Percentiles rank a stretch among this genome's conserved stretches.
Evolutionary conservation across 2,329 filamentous ascomycete species (phyloP).

Genomic region (Stagonosporopsis chrysanthemi): DNA sequence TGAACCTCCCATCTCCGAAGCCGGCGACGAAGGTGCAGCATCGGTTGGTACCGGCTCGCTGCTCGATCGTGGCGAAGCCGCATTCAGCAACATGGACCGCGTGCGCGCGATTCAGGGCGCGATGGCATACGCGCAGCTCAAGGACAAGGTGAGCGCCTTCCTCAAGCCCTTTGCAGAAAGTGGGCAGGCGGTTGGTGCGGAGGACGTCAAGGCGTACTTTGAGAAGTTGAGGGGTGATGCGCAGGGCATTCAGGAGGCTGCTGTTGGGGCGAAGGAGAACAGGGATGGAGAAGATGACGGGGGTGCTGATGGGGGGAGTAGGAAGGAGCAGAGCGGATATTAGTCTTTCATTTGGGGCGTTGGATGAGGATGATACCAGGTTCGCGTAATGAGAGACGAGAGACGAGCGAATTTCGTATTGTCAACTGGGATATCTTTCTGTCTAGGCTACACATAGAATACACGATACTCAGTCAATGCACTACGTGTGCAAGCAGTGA

Average conservation of each 20-base stretch:
- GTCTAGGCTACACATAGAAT: not conserved
- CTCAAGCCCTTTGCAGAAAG: slow-evolving; percentile 93
- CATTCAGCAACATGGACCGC: slow-evolving; percentile 88
- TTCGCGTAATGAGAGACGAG: slow-evolving; percentile 2
- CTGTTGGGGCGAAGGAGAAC: slow-evolving; percentile 39
- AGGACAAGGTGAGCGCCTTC: slow-evolving; percentile 94
- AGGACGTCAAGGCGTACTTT: slow-evolving; percentile 97
- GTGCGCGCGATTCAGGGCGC: slow-evolving; percentile 92
- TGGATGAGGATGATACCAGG: slow-evolving; percentile 6
- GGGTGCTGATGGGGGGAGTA: slow-evolving; percentile 35
- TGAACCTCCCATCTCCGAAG: slow-evolving; percentile 81
- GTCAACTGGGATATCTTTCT: not conserved
- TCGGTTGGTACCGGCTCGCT: slow-evolving; percentile 79
- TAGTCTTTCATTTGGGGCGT: slow-evolving; percentile 17
- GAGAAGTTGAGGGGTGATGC: slow-evolving; percentile 91
- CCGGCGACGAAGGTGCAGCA: slow-evolving; percentile 61
- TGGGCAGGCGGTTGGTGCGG: slow-evolving; percentile 84
- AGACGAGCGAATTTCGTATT: slow-evolving; percentile 3
- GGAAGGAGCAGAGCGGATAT: slow-evolving; percentile 53
- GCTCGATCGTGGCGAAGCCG: slow-evolving; percentile 90
- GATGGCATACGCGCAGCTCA: slow-evolving; percentile 97
- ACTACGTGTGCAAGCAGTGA: not conserved
- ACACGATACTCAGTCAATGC: not conserved
- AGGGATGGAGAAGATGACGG: slow-evolving; percentile 37
- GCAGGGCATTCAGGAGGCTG: slow-evolving; percentile 64